Base-by-base conservation (phyloP, 2,329 filamentous ascomycete species). In the Pseudocercospora ulei region DNA sequence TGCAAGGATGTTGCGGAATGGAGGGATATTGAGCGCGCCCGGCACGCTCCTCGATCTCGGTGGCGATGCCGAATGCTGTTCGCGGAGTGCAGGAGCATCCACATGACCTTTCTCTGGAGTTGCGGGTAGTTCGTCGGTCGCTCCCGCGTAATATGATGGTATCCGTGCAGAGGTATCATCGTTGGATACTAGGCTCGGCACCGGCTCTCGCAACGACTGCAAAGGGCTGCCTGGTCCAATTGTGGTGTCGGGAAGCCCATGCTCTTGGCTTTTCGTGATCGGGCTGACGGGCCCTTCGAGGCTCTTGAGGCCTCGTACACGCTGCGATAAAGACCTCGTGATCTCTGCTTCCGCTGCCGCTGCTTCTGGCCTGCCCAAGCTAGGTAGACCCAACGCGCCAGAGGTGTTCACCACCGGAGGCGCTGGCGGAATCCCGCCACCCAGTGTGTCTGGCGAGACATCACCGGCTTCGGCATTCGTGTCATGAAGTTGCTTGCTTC, bases 1-100 rank as follows among this genome's bases (percentile, higher is more conserved):
- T 5, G 73, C 75, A 52, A 85, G 69, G 44, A 95, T 93, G 41
- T 93, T 81, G 35, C 78, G 75, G 62, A 92, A 87, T 1, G 72
- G 66, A 47, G 72, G 69, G 23, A 73, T 64, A 30, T 65, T 70
- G 9, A 31, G 35, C 13, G 38, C 40, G 28, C 29, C 28, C 9
- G 38, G 34, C 16, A 16, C 19, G 38, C 33, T 40, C 34, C 44
- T 43, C 6, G 46, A 24, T 9, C 16, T 30, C 4, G 38, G 31
- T 3, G 39, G 30, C 3, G 43, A 41, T 17, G 42, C 11, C 3
- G 26, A 38, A 11, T 42, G 31, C 11, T 20, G 30, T 12, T 11
- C 18, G 20, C 23, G 30, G 22, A 42, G 33, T 8, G 45, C 34
- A 12, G 45, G 35, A 9, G 44, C 30, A 26, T 30, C 42, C n/a